Evolutionary conservation across 2,329 filamentous ascomycete species (phyloP), one percentile per base, ranked within the genome.

Genomic region (Colletotrichum tropicale): DNA sequence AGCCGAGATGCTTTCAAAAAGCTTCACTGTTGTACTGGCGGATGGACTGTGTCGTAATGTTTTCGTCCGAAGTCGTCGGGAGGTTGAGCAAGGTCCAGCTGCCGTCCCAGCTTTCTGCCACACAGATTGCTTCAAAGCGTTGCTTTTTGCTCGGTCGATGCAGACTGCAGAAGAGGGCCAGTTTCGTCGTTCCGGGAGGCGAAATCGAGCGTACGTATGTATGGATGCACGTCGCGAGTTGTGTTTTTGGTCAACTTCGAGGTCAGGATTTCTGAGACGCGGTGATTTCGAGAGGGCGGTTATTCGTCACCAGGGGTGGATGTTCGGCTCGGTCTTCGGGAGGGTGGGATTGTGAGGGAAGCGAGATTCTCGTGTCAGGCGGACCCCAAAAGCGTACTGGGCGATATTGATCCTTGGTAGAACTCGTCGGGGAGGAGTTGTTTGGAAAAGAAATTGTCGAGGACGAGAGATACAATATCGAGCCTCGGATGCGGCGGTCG

Each of bases 291-390:
- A 67, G 8, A 28, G 43, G 65, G 68, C 61, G 60, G 69, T 34
- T 56, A 26, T 18, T 38, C 30, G 56, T 73, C 56, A 62, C 30
- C n/a, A 72, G 56, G 26, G 24, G 30, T 28, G 43, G 55, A 52
- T 48, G 64, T n/a, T 67, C 70, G 43, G 43, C 34, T 73, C 32
- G 73, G 56, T 34, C 12, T 34, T 52, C 48, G 52, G 36, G 64
- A 36, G 43, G 64, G 43, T 52, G 56, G 56, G 18, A 34, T n/a
- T 43, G 68, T 18, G 34, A 58, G 55, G 32, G 21, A 73, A 68
- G 70, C 70, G 56, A 73, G 64, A 68, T 73, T 73, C n/a, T 73
- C 70, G 70, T 75, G 65, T 56, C 71, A n/a, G 72, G 52, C 43
- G 38, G 26, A 18, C 18, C 30, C 61, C 15, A 24, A 66, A 75